These are phyloP conservation scores for Taiozyma sp. DNA, from an alignment of 1,139 yeast genomes.

Conservation along the genomic window DNA sequence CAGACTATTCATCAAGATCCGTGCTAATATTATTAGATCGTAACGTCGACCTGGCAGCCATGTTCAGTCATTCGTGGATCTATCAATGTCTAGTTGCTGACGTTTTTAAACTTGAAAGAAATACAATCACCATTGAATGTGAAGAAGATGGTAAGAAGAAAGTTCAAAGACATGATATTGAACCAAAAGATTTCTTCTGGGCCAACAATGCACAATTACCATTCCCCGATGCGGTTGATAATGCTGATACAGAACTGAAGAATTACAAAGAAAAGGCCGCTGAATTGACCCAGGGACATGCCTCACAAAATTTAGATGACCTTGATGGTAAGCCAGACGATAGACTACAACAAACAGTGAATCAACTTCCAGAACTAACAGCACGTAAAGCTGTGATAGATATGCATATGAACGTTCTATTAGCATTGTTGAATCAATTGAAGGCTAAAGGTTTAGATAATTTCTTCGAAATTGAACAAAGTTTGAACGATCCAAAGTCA, in stretches of 20 bases:
- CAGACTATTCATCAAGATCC: conserved; percentile 45
- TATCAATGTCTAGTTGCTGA: conserved; percentile 96
- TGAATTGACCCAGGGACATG: conserved; percentile 76
- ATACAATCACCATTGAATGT: conserved; percentile 59
- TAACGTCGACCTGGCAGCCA: conserved; percentile 82
- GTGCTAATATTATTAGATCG: conserved; percentile 83
- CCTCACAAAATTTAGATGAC: conserved; percentile 62
- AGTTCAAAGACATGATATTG: conserved; percentile 70
- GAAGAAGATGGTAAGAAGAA: conserved; percentile 35
- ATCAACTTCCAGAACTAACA: conserved; percentile 86
- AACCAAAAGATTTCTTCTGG: conserved; percentile 94
- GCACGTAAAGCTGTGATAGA: conserved; percentile 85
- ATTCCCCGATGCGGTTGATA: conserved; percentile 97
- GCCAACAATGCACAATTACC: conserved; percentile 75
- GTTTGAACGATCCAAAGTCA: conserved; percentile 53
- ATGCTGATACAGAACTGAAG: conserved; percentile 79
- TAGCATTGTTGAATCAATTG: conserved; percentile 74
- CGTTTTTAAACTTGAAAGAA: conserved; percentile 75
- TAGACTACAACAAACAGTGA: conserved; percentile 82
- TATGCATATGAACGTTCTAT: conserved; percentile 95
- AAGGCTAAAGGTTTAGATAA: conserved; percentile 84
- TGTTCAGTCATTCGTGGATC: conserved; percentile 97
- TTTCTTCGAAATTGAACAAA: conserved; percentile 91
- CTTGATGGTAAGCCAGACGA: conserved; percentile 63
- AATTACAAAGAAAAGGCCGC: conserved; percentile 83